Evolutionary conservation across 2,329 filamentous ascomycete genomes (phyloP).

Genomic region (Xylariaceae sp.): DNA sequence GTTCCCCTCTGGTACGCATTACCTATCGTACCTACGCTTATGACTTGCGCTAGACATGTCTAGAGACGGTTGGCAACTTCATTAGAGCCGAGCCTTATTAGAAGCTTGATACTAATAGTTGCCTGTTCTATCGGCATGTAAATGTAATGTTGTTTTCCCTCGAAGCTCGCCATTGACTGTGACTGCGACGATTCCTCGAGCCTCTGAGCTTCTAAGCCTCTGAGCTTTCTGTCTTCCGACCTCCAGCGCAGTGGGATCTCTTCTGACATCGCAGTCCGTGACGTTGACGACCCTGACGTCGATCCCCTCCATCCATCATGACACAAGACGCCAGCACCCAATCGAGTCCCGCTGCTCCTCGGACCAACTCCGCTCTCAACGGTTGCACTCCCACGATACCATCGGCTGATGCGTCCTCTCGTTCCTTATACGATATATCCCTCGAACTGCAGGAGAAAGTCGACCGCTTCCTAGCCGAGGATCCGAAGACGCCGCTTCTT

Average conservation of each 20-base stretch:
- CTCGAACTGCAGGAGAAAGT: conserved; percentile 53
- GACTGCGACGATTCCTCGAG: conserved; percentile 1
- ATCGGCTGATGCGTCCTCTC: conserved; percentile 9
- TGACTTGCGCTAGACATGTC: too few relatives aligned
- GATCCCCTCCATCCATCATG: conserved; percentile 11
- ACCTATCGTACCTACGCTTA: too few relatives aligned
- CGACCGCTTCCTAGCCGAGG: conserved; percentile 53
- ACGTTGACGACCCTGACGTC: neutral
- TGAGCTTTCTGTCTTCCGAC: neutral
- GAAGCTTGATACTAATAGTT: neutral
- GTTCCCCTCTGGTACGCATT: too few relatives aligned
- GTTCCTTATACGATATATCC: conserved; percentile 20
- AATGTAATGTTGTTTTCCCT: neutral
- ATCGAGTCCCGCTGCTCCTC: conserved; percentile 6
- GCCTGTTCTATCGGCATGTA: neutral
- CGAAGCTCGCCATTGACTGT: neutral
- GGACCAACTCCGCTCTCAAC: conserved; percentile 7
- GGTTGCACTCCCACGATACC: conserved; percentile 13
- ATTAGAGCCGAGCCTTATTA: neutral
- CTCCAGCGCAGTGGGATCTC: neutral
- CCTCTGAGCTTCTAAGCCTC: too few relatives aligned
- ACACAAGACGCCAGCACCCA: conserved; percentile 11
- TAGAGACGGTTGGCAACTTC: too few relatives aligned
- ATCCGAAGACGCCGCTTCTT: conserved; percentile 50
- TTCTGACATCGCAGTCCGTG: neutral